These are phyloP conservation scores for Chlorokybus atmophyticus DNA, from an alignment of 139 green algal species.

Conservation along the genomic window DNA sequence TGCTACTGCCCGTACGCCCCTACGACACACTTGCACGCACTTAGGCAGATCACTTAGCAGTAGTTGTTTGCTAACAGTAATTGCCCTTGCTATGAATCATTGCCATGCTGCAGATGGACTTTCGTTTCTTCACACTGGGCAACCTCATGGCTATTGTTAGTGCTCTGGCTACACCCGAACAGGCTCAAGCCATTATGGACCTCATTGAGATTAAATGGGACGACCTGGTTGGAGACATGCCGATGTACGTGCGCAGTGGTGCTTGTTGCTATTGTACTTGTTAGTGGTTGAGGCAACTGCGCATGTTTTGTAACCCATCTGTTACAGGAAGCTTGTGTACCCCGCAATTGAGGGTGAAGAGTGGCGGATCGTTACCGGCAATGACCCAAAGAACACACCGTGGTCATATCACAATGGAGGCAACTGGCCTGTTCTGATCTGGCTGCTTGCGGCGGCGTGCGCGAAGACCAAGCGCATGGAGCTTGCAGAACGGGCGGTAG, in stretches of 20 bases:
- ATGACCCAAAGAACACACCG: slow-evolving; percentile 20
- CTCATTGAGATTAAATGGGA: slow-evolving; percentile 17
- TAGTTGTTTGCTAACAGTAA: no score
- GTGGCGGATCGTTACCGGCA: slow-evolving; percentile 22
- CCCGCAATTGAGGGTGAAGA: slow-evolving; percentile 13
- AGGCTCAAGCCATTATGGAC: slow-evolving; percentile 16
- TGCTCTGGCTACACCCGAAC: slow-evolving; percentile 4
- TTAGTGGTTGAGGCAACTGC: no score
- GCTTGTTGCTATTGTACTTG: no score
- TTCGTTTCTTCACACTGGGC: slow-evolving; percentile 19
- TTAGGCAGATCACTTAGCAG: no score
- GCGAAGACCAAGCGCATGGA: slow-evolving; percentile 18
- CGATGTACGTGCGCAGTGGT: no score
- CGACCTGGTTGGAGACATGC: slow-evolving; percentile 15
- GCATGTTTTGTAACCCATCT: no score
- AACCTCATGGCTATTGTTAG: slow-evolving; percentile 18
- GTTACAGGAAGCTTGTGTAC: slow-evolving; percentile 18
- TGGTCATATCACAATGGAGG: slow-evolving; percentile 27
- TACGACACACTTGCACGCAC: no score
- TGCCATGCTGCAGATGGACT: slow-evolving; percentile 26
- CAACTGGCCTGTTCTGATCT: slow-evolving; percentile 20
- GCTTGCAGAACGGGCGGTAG: slow-evolving; percentile 16
- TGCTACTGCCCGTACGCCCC: no score
- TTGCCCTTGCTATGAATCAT: no score
- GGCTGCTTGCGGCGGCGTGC: slow-evolving; percentile 21